Evolutionary conservation across 2,329 filamentous ascomycete species (phyloP), one percentile per base, ranked within the genome.

Genomic region (Teratosphaeria viscida): DNA sequence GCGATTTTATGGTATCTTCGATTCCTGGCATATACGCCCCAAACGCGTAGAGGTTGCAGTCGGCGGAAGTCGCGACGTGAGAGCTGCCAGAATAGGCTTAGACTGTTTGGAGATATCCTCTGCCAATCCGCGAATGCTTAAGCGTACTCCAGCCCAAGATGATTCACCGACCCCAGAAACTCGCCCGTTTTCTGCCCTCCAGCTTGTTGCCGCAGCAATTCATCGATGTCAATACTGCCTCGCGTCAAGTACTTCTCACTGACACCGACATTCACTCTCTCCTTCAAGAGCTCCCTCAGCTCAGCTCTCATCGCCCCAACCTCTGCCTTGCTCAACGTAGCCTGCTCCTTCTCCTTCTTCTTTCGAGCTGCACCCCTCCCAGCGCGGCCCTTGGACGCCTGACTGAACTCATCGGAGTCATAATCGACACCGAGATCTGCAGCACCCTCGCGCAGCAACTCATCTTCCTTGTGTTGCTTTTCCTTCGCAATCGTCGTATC

Each of bases 341-440:
- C 80, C 7, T 85, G 85, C 74, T 87, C 84, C 68, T 86, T 84
- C 71, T 94, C 87, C 75, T 89, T 89, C 75, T 84, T 80, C 74
- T 87, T 88, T 49, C 89, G 78, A 0, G 88, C 87, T 47, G 83
- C 84, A 7, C 90, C 90, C 39, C 90, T 81, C 0, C 79, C 78
- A 23, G 71, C 66, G 0, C 88, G 80, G 6, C 85, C 83, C 7
- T 75, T 76, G 1, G 79, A 80, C 47, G 81, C 75, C 64, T 88
- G 78, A 52, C 82, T 88, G 62, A 96, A 87, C 54, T 95, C 90
- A 39, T 95, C 91, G 61, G 85, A 88, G 70, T 97, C 91, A 71
- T 95, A 96, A 57, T 96, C 92, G 0, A 97, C 89, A 0, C 94
- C 94, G 0, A 99, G 80, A 64, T 97, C 92, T 60, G 96, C 91